These are phyloP conservation scores for Colletotrichum plurivorum DNA, from an alignment of 2,329 filamentous ascomycete species.

Conservation along the genomic window DNA sequence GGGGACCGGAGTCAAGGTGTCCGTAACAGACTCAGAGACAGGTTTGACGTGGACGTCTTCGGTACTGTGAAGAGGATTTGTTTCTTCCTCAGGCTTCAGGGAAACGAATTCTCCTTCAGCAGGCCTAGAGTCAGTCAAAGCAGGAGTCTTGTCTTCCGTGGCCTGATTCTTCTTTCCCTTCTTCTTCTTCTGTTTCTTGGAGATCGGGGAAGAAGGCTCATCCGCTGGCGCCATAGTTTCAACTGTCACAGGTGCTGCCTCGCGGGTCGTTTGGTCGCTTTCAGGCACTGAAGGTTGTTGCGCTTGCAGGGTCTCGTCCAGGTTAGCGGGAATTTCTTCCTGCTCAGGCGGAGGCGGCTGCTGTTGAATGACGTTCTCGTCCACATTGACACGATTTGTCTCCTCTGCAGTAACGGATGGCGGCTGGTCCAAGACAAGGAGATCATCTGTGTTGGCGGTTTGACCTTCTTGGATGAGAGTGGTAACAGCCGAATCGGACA, in stretches of 20 bases:
- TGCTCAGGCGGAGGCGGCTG: neutral
- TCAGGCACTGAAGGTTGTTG: neutral
- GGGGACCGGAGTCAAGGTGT: neutral
- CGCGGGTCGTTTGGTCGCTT: neutral
- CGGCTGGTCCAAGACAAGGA: too few relatives aligned
- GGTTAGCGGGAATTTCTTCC: neutral
- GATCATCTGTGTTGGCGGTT: too few relatives aligned
- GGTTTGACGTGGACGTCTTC: neutral
- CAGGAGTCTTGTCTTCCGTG: constrained; percentile 32
- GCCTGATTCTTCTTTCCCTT: constrained; percentile 39
- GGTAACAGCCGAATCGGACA: neutral
- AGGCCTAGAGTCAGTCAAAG: constrained; percentile 8
- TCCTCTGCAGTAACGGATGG: too few relatives aligned
- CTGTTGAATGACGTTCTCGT: neutral
- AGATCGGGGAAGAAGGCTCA: constrained; percentile 17
- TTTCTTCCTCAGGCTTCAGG: neutral
- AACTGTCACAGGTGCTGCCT: neutral
- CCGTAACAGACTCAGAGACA: too few relatives aligned
- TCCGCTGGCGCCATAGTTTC: constrained; percentile 2
- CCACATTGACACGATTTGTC: neutral
- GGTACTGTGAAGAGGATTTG: neutral
- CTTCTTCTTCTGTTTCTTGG: constrained; percentile 44
- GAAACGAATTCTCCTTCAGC: constrained; percentile 9
- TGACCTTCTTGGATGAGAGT: too few relatives aligned
- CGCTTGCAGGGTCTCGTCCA: neutral